Evolutionary conservation across 2,329 filamentous ascomycete species (phyloP).

Genomic region (Phialemonium atrogriseum): DNA sequence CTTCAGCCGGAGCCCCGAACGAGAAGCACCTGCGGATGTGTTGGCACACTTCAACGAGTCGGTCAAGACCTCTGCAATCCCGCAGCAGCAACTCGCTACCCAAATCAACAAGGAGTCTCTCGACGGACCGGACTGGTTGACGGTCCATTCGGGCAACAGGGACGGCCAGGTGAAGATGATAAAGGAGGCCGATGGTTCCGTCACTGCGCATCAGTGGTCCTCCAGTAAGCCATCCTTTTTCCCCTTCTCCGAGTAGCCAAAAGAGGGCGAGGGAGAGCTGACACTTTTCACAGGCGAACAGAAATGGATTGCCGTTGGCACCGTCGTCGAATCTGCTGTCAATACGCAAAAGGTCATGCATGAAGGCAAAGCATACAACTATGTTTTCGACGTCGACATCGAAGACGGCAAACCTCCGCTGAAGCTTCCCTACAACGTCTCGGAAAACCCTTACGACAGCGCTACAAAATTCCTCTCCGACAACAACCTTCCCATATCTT

Average conservation of each 20-base stretch:
- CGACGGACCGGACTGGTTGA: slow-evolving; percentile 79
- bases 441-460: slow-evolving; percentile 85
- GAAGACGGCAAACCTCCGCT: slow-evolving; percentile 88
- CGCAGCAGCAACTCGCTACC: slow-evolving; percentile 71
- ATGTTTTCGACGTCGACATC: slow-evolving; percentile 93
- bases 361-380: slow-evolving; percentile 85
- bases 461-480: slow-evolving; percentile 85
- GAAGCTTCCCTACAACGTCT: slow-evolving; percentile 89
- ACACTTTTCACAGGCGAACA: slow-evolving; percentile 36
- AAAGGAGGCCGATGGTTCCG: slow-evolving; percentile 67
- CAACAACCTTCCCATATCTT: slow-evolving; percentile 79
- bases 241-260: background rate
- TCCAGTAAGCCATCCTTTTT: slow-evolving; percentile 25
- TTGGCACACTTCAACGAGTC: slow-evolving; percentile 72
- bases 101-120: slow-evolving; percentile 83
- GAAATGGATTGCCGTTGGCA: slow-evolving; percentile 85
- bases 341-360: slow-evolving; percentile 72
- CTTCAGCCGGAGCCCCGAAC: slow-evolving; percentile 66
- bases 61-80: slow-evolving; percentile 76
- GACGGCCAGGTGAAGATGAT: slow-evolving; percentile 96
- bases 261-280: background rate
- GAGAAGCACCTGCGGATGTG: slow-evolving; percentile 60
- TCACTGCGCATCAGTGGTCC: slow-evolving; percentile 88
- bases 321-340: slow-evolving; percentile 81
- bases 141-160: slow-evolving; percentile 78